Evolutionary conservation across 768 basidiomycete genomes (phyloP).

Genomic region (Termitomyces sp.): DNA sequence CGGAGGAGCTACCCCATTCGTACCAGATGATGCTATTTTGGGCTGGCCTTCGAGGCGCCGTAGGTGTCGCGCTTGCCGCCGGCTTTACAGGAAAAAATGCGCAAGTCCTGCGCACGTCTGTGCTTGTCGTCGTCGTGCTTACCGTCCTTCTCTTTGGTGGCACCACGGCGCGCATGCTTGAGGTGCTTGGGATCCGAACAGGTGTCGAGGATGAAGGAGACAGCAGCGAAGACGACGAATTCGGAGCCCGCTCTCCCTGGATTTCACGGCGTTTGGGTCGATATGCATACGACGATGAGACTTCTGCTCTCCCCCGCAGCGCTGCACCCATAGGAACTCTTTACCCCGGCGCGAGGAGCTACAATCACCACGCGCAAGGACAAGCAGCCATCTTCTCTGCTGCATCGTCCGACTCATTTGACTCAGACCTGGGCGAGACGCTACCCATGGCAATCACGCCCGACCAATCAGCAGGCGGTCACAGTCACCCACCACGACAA

Average conservation of each 20-base stretch:
- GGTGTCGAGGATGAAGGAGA: constrained; percentile 92
- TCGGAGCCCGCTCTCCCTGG: constrained; percentile 26
- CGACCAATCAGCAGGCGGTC: constrained; percentile 18
- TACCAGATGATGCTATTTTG: constrained; percentile 99
- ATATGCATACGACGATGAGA: constrained; percentile 41
- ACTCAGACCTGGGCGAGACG: constrained; percentile 72
- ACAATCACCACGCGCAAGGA: constrained; percentile 53
- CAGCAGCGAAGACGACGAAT: constrained; percentile 51
- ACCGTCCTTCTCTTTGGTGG: constrained; percentile 95
- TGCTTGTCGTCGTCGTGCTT: constrained; percentile 91
- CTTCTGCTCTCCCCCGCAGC: constrained; percentile 29
- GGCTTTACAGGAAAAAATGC: constrained; percentile 95
- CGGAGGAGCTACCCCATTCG: constrained; percentile 91
- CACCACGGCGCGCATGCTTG: constrained; percentile 95
- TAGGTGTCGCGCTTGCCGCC: constrained; percentile 95
- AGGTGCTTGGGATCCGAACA: constrained; percentile 91
- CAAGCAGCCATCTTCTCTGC: constrained; percentile 49
- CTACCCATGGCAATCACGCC: constrained; percentile 66
- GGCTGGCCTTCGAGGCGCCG: constrained; percentile 95
- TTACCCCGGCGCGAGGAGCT: constrained; percentile 40
- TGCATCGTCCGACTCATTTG: constrained; percentile 70
- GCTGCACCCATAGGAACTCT: constrained; percentile 49
- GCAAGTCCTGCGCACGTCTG: constrained; percentile 86
- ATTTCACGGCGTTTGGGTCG: constrained; percentile 32
- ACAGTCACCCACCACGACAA: constrained; percentile 14